Percentiles rank a stretch among this genome's conserved stretches.
These are phyloP conservation scores for Cicer yamashitae DNA, from an alignment of 306 rosid genomes.

Conservation along the genomic window DNA sequence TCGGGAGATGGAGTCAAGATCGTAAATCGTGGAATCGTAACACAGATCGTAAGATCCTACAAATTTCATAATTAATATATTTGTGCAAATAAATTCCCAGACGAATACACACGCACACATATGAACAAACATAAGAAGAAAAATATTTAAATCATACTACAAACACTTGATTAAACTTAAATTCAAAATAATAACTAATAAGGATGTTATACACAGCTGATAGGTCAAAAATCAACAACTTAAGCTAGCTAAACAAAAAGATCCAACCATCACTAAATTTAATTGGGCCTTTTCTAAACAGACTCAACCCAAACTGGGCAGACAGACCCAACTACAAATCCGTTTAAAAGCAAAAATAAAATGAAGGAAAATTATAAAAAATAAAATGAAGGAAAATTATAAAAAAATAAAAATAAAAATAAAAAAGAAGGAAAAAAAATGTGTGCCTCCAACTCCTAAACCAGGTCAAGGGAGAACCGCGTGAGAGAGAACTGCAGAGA, in stretches of 20 bases:
- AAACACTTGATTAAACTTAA: neutral
- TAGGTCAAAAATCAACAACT: neutral
- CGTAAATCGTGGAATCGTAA: neutral
- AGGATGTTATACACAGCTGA: neutral
- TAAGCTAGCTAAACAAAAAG: constrained; percentile 13
- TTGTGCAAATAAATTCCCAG: neutral
- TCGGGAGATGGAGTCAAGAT: neutral
- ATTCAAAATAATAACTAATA: neutral
- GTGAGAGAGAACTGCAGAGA: neutral
- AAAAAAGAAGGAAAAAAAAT: neutral
- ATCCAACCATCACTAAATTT: neutral
- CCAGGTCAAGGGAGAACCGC: neutral
- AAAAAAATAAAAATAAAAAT: no score
- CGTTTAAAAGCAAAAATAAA: neutral
- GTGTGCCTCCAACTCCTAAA: neutral
- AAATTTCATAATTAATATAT: constrained; percentile 15
- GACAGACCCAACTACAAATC: neutral
- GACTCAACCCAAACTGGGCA: neutral
- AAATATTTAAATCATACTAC: neutral
- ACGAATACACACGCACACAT: neutral
- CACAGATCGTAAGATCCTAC: neutral
- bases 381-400: neutral
- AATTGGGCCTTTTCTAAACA: neutral
- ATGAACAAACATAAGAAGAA: neutral
- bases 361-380: neutral